These are phyloP conservation scores for Sphagnum magellanicum DNA, from an alignment of 228 moss, liverwort and hornwort genomes.

Conservation along the genomic window DNA sequence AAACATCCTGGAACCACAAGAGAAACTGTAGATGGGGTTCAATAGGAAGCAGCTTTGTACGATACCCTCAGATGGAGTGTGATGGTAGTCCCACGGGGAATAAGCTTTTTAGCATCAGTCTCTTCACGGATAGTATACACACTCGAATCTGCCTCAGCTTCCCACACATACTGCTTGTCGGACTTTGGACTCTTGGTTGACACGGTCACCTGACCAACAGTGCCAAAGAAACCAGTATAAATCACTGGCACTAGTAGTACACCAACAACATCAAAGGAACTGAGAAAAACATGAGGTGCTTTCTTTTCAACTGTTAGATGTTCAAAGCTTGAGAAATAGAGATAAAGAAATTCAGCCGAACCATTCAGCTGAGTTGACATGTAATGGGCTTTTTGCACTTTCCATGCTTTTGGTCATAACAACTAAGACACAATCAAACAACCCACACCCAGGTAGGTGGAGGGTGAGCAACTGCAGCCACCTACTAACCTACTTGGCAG, in stretches of 20 bases:
- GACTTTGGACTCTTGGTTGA: constrained; percentile 38
- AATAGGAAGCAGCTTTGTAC: background rate
- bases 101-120: constrained; percentile 15
- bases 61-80: constrained; percentile 20
- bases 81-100: constrained; percentile 34
- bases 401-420: too few species aligned
- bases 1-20: too few species aligned
- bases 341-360: background rate
- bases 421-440: too few species aligned
- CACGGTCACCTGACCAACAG: constrained; percentile 22
- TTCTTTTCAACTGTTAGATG: background rate
- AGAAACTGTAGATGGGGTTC: background rate
- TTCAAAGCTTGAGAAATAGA: background rate
- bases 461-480: background rate
- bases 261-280: background rate
- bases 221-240: background rate
- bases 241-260: background rate
- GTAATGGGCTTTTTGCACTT: too few species aligned
- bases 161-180: constrained; percentile 44
- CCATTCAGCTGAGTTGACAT: background rate
- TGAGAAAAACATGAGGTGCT: too few species aligned
- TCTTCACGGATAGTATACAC: constrained; percentile 42
- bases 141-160: constrained; percentile 48
- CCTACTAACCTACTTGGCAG: background rate
- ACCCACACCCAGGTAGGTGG: background rate